Evolutionary conservation across 345 rosid species (phyloP).

Genomic region (Psidium friedrichsthalianum): DNA sequence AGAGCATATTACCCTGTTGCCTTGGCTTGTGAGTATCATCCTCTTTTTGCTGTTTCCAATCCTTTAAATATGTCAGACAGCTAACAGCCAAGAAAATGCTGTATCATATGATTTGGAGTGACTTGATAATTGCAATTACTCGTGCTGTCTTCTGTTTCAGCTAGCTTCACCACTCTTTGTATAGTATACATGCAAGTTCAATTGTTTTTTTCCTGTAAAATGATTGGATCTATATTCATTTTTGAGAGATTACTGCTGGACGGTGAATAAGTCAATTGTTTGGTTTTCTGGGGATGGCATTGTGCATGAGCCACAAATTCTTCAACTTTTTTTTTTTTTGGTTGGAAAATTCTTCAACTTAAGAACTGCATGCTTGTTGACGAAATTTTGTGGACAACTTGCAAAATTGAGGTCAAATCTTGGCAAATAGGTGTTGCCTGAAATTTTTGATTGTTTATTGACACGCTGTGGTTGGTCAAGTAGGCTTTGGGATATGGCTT

Average conservation of each 20-base stretch:
- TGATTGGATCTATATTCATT: background rate
- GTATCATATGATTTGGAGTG: background rate
- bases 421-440: background rate
- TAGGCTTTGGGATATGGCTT: background rate
- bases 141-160: background rate
- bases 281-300: background rate
- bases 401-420: background rate
- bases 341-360: background rate
- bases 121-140: background rate
- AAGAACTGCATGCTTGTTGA: background rate
- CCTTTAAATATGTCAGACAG: background rate
- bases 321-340: background rate
- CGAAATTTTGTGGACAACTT: background rate
- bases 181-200: background rate
- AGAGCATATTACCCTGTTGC: background rate
- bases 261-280: background rate
- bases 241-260: background rate
- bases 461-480: background rate
- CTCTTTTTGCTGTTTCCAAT: background rate
- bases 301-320: background rate
- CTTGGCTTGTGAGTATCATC: background rate
- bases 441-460: background rate
- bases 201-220: background rate
- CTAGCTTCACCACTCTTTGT: background rate
- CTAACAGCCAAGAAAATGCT: background rate